Base-by-base conservation (phyloP, 768 basidiomycete genomes). In the Lentinula sp. region DNA sequence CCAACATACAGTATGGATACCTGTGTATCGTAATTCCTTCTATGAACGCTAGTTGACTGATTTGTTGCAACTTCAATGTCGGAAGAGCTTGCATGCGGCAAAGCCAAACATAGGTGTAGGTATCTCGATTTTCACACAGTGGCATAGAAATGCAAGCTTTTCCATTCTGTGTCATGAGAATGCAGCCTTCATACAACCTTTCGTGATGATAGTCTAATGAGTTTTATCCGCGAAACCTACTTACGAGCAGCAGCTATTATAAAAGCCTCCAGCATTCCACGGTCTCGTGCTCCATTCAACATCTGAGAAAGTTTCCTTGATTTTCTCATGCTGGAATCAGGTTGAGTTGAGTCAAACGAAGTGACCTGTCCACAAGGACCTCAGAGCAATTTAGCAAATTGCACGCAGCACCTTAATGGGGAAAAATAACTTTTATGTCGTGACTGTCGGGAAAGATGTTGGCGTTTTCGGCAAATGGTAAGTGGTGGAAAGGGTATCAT, bases 351-450 rank as follows among this genome's bases (percentile, higher is more conserved):
- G 50, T 51, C 50, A 51, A 35, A 11, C 31, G 1, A 11, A 21
- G 15, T 7, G 28, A 28, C 28, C 13, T n/a, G 23, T 51, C 16
- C 50, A 10, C 13, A 2, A n/a, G n/a, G n/a, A 16, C 32, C 21
- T 15, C 48, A 23, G 21, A 34, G 5, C 11, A 3, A 51, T 2
- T 35, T 51, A 34, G 5, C 11, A 3, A 51, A 6, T 35, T 51
- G 4, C 50, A 51, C 31, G 48, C 48, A n/a, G 1, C 16, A 7
- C 10, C 11, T 28, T 3, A 23, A 49, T 23, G 28, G 62, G 49
- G 62, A 72, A 35, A n/a, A 59, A 65, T 54, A 28, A 49, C 16
- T 71, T 64, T 64, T 67, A 73, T 46, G 73, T 62, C 15, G 72
- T 74, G 9, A 67, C 62, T 32, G 46, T 61, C 58, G 73, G 74